Evolutionary conservation across 2,329 filamentous ascomycete species (phyloP).

Genomic region (Fonsecaea pedrosoi): DNA sequence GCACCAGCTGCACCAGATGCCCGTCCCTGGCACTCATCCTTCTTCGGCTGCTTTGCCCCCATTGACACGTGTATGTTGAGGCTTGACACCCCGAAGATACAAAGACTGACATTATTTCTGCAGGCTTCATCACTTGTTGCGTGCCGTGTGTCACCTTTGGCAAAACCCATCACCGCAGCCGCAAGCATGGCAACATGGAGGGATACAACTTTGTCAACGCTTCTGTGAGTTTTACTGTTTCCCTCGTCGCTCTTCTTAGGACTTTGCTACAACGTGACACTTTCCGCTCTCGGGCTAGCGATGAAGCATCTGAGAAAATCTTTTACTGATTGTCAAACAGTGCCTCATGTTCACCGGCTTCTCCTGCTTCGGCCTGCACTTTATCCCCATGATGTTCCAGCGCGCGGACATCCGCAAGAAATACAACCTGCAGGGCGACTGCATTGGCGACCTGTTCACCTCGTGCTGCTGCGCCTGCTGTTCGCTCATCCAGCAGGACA

Average conservation of each 20-base stretch:
- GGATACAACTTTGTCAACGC: conserved; percentile 42
- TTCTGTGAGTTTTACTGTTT: conserved; percentile 23
- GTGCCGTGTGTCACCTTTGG: conserved; percentile 45
- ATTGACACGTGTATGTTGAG: conserved; percentile 41
- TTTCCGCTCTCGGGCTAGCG: neutral
- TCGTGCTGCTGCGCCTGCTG: conserved; percentile 65
- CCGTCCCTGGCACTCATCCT: conserved; percentile 41
- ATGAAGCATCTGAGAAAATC: neutral
- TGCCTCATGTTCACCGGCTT: conserved; percentile 47
- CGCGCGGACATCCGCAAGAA: conserved; percentile 61
- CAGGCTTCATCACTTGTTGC: conserved; percentile 41
- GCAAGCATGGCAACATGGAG: conserved; percentile 42
- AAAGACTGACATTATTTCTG: conserved; percentile 11
- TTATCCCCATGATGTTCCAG: conserved; percentile 59
- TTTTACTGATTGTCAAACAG: conserved; percentile 33
- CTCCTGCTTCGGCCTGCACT: conserved; percentile 43
- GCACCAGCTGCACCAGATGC: conserved; percentile 26
- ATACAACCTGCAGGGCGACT: conserved; percentile 61
- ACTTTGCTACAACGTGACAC: neutral
- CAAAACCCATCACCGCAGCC: conserved; percentile 41
- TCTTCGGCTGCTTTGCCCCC: conserved; percentile 45
- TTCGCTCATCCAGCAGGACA: conserved; percentile 64
- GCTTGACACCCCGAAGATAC: neutral
- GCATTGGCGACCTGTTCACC: conserved; percentile 58
- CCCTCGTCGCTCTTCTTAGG: neutral